Base-by-base conservation (phyloP, 2,329 filamentous ascomycete genomes). In the Ophiostoma ulmi region DNA sequence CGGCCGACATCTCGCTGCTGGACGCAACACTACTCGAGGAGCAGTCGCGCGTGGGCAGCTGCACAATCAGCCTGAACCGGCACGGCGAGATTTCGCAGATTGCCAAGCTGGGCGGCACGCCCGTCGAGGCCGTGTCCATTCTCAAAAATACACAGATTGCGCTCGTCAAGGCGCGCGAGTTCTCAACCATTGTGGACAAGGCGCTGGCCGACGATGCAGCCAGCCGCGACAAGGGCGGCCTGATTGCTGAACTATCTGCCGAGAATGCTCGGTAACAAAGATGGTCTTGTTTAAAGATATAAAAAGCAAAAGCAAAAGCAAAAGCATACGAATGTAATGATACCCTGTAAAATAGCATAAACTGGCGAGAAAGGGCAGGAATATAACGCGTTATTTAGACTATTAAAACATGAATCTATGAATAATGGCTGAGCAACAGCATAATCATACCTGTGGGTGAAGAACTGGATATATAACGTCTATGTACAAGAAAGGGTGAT, bases 81-180 rank as follows among this genome's bases (percentile, higher is more conserved):
- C 91, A 94, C 77, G 94, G 94, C 35, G 94, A 97, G 81, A 87
- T 97, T 58, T 97, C 93, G 76, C 92, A 96, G 80, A 87, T 97
- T 72, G 90, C 93, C 39, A 99, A 99, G 82, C 87, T 95, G 72
- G 94, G 94, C 35, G 95, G 95, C 36, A 85, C 87, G 26, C 87
- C 93, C 0, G 87, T 97, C 14, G 92, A 97, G 78, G 93, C 94
- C 1, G 82, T 94, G 72, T 83, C 86, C 44, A 81, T 98, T 75
- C 82, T 99, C 74, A 87, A 89, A 75, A 97, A 92, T 80, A 89
- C 91, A 1, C 88, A 86, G 70, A 81, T 90, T 71, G 93, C 94
- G 13, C 79, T 94, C 78, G 84, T 86, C 72, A 96, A 94, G 80
- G 92, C 92, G 26, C 93, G 92, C 82, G 89, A 92, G 75, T 85